Percentiles rank a stretch among this genome's conserved stretches.
These are phyloP conservation scores for Metschnikowia henanensis DNA, from an alignment of 805 yeast genomes.

Conservation along the genomic window DNA sequence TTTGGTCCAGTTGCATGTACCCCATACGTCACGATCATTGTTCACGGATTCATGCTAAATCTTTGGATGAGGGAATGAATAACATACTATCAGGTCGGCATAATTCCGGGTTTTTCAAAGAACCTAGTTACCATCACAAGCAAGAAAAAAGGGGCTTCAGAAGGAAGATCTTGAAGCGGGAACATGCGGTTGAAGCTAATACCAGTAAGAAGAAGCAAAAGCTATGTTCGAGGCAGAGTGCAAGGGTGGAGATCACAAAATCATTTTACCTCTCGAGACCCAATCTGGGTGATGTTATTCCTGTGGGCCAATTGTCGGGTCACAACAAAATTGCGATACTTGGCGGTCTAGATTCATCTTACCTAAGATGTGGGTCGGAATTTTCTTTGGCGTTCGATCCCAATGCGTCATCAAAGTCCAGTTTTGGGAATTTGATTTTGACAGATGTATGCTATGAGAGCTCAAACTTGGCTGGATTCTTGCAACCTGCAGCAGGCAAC, in stretches of 20 bases:
- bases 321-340: slow-evolving; percentile 10
- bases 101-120: too few species aligned
- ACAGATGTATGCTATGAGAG: slow-evolving; percentile 9
- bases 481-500: neutral
- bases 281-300: neutral
- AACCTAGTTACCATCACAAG: too few species aligned
- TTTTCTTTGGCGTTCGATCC: neutral
- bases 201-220: too few species aligned
- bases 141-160: too few species aligned
- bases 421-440: slow-evolving; percentile 8
- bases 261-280: neutral
- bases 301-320: slow-evolving; percentile 2
- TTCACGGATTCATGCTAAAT: neutral
- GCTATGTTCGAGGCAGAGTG: too few species aligned
- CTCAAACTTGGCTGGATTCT: slow-evolving; percentile 11
- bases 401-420: neutral
- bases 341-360: slow-evolving; percentile 16
- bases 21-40: neutral
- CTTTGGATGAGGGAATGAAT: neutral
- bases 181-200: too few species aligned
- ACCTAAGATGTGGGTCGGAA: slow-evolving; percentile 9
- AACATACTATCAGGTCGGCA: neutral
- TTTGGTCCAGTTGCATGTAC: neutral
- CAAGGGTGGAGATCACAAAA: too few species aligned
- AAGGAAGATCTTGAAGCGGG: too few species aligned